Conservation (phyloP, 169 alveolate species). For the Cryptosporidium felis region DNA sequence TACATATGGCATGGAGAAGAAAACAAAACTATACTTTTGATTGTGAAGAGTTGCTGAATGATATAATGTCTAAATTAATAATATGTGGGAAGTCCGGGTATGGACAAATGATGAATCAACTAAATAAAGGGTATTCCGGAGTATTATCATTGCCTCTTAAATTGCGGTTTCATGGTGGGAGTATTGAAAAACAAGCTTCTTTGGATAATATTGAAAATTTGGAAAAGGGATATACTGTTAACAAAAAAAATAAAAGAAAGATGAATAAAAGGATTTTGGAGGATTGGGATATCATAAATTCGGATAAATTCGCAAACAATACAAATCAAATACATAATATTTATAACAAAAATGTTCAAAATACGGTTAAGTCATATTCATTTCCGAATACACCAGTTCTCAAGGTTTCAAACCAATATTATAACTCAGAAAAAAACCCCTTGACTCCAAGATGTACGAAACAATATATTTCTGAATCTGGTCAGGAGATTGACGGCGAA, state of each 20-base stretch:
- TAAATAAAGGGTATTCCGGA: slow-evolving; percentile 41
- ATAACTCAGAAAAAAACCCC: slow-evolving; percentile 25
- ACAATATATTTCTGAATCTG: slow-evolving; percentile 38
- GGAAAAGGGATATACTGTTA: background rate
- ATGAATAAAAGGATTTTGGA: slow-evolving; percentile 4
- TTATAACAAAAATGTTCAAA: slow-evolving; percentile 14
- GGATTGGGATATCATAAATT: slow-evolving; percentile 49
- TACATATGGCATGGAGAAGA: slow-evolving; percentile 71
- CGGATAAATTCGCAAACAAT: slow-evolving; percentile 27
- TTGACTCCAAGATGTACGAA: slow-evolving; percentile 70
- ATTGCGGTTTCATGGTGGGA: slow-evolving; percentile 17
- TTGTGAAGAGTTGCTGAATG: slow-evolving; percentile 58
- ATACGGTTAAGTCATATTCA: slow-evolving; percentile 6
- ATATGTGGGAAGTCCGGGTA: slow-evolving; percentile 28
- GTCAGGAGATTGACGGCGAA: slow-evolving; percentile 34
- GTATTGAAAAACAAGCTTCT: slow-evolving; percentile 11
- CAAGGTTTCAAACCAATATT: slow-evolving; percentile 6
- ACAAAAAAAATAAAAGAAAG: slow-evolving; percentile 52
- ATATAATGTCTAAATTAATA: slow-evolving; percentile 32
- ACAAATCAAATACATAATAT: slow-evolving; percentile 12
- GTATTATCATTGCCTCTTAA: slow-evolving; percentile 36
- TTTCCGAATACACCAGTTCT: slow-evolving; percentile 32
- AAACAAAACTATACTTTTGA: slow-evolving; percentile 51
- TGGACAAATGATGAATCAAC: slow-evolving; percentile 16
- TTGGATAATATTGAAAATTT: background rate